Evolutionary conservation across 306 rosid genomes (phyloP).

Genomic region (Albizia julibrissin): DNA sequence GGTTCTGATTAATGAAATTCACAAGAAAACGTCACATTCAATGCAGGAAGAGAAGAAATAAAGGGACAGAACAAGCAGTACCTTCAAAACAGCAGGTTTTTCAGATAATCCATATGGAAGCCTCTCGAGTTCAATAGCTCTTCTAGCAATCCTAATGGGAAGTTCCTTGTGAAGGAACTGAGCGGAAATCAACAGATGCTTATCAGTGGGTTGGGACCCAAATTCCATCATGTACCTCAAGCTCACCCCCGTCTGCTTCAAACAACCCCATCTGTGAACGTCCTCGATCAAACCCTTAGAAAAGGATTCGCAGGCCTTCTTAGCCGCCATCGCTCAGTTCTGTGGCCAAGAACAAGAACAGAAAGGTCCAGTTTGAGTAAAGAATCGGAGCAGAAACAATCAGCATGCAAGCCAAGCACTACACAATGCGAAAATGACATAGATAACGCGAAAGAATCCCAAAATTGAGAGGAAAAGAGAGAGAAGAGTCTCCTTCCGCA

Average conservation of each 20-base stretch:
- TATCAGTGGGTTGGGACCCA: slow-evolving; percentile 52
- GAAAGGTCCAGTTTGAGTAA: not conserved
- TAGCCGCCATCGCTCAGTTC: slow-evolving; percentile 53
- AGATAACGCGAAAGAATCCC: slow-evolving; percentile 8
- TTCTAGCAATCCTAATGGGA: slow-evolving; percentile 71
- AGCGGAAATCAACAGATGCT: slow-evolving; percentile 58
- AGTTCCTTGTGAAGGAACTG: slow-evolving; percentile 82
- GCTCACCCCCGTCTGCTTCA: slow-evolving; percentile 76
- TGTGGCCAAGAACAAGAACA: slow-evolving; percentile 2
- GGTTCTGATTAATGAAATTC: not conserved
- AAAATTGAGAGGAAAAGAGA: not conserved
- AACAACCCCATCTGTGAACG: slow-evolving; percentile 66
- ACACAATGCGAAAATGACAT: slow-evolving; percentile 37
- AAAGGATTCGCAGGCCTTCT: slow-evolving; percentile 52
- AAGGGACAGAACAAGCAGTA: not conserved
- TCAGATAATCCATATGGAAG: slow-evolving; percentile 70
- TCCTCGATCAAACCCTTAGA: slow-evolving; percentile 65
- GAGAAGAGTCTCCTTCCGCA: not conserved
- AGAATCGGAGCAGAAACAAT: not conserved
- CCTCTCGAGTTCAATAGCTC: slow-evolving; percentile 62
- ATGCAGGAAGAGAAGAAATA: not conserved
- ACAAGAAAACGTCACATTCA: not conserved
- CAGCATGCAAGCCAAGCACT: slow-evolving; percentile 39
- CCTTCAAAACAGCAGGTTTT: slow-evolving; percentile 71
- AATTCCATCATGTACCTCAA: slow-evolving; percentile 82